Conservation (phyloP, 192 early-diverging fungal species). For the Backusella australiensis region DNA sequence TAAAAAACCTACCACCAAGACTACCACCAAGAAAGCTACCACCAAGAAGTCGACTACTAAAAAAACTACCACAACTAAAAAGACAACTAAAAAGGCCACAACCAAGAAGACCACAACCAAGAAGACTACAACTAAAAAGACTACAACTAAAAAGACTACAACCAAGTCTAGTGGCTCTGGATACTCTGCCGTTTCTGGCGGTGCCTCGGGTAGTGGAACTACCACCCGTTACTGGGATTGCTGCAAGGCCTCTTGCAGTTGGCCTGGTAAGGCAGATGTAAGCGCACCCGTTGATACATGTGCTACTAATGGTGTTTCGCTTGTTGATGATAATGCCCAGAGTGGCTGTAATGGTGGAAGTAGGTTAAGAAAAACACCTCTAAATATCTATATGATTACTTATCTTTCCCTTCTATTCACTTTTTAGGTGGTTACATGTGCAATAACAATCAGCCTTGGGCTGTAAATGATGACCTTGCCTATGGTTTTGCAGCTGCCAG, state of each 20-base stretch:
- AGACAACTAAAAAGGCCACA: neutral
- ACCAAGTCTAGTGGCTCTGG: neutral
- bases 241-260: conserved; percentile 24
- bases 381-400: neutral
- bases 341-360: conserved; percentile 28
- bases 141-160: neutral
- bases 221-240: conserved; percentile 33
- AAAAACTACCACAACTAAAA: neutral
- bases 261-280: conserved; percentile 23
- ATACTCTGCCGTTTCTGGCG: conserved; percentile 14
- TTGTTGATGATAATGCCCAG: conserved; percentile 2
- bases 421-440: conserved; percentile 22
- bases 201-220: conserved; percentile 15
- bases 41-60: neutral
- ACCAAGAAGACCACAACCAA: neutral
- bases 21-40: neutral
- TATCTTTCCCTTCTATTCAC: neutral
- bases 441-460: conserved; percentile 31
- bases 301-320: conserved; percentile 17
- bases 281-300: conserved; percentile 20
- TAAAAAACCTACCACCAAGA: neutral
- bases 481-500: conserved; percentile 33
- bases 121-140: neutral
- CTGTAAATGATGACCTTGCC: conserved; percentile 16
- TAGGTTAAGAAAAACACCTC: neutral